These are phyloP conservation scores for Trichosporon sp. DNA, from an alignment of 1,284 basidiomycete species.

Conservation along the genomic window DNA sequence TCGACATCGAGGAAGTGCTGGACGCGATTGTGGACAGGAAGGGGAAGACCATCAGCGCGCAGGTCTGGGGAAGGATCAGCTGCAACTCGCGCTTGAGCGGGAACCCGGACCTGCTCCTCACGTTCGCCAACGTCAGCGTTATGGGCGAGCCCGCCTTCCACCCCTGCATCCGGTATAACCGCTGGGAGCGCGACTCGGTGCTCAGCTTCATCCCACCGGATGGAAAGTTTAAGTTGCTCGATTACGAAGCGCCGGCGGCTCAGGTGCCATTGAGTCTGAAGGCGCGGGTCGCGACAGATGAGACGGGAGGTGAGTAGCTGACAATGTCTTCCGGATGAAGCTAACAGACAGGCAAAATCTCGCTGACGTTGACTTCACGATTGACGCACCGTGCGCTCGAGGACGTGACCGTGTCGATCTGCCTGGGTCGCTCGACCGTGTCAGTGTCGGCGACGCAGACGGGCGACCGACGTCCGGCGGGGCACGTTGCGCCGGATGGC, in stretches of 20 bases:
- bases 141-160: slow-evolving; percentile 84
- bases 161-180: slow-evolving; percentile 76
- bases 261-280: slow-evolving; percentile 71
- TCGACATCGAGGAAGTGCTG: slow-evolving; percentile 84
- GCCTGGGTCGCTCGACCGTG: slow-evolving; percentile 71
- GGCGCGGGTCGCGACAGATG: slow-evolving; percentile 64
- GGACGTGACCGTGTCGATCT: slow-evolving; percentile 69
- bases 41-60: slow-evolving; percentile 71
- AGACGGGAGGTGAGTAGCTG: slow-evolving; percentile 64
- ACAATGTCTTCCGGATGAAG: neutral
- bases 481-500: slow-evolving; percentile 35
- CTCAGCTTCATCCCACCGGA: slow-evolving; percentile 95
- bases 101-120: slow-evolving; percentile 81
- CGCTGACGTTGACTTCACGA: slow-evolving; percentile 70
- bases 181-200: slow-evolving; percentile 75
- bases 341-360: slow-evolving; percentile 65
- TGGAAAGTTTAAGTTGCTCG: slow-evolving; percentile 81
- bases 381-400: slow-evolving; percentile 69
- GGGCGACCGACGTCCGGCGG: slow-evolving; percentile 47
- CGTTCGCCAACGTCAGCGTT: slow-evolving; percentile 74
- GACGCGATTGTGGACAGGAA: slow-evolving; percentile 81
- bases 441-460: slow-evolving; percentile 56
- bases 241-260: slow-evolving; percentile 65
- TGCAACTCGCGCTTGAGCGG: slow-evolving; percentile 78
- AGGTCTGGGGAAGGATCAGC: slow-evolving; percentile 78